Evolutionary conservation across 1,284 basidiomycete genomes (phyloP), one percentile per base, ranked within the genome.

Genomic region (Earliella scabrosa): DNA sequence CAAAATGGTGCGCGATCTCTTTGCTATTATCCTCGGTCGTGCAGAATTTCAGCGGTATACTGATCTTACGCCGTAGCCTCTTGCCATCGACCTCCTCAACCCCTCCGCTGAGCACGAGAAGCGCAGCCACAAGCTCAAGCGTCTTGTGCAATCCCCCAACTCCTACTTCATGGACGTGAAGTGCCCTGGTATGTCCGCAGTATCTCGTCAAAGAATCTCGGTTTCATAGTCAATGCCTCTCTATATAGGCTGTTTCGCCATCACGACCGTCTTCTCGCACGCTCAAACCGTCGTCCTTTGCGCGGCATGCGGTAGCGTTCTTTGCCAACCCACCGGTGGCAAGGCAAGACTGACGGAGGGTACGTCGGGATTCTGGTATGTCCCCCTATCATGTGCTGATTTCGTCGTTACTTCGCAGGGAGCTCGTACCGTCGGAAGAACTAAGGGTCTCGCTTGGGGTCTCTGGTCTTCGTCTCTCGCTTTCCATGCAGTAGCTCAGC

Each of bases 141-240:
- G 96, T 76, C 88, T 99, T 71, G 97, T 99, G 70, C 97, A 98
- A 80, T 92, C 88, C 63, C 95, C 95, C 65, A 95, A 97, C 82
- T 97, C 95, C 44, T 98, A 96, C 82, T 99, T 98, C 82, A 99
- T 99, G 97, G 97, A 99, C 75, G 96, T 99, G 72, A 99, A 99
- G 82, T 99, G 97, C 83, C 92, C 97, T 71, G 93, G 95, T 92
- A 58, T 63, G 85, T 77, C n/a, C 10, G 8, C 13, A 38, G 32
- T 7, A 9, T 7, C 21, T 18, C 2, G 16, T 9, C n/a, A 11
- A n/a, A 2, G 40, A 13, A 16, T 21, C 23, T 16, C 47, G 31
- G 7, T 21, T 31, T 52, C 57, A 44, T 51, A 32, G 23, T 49
- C 44, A 13, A 13, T 14, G 32, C 52, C 32, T 32, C 18, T 45